These are phyloP conservation scores for Citrus maxima DNA, from an alignment of 345 rosid genomes.

Conservation along the genomic window DNA sequence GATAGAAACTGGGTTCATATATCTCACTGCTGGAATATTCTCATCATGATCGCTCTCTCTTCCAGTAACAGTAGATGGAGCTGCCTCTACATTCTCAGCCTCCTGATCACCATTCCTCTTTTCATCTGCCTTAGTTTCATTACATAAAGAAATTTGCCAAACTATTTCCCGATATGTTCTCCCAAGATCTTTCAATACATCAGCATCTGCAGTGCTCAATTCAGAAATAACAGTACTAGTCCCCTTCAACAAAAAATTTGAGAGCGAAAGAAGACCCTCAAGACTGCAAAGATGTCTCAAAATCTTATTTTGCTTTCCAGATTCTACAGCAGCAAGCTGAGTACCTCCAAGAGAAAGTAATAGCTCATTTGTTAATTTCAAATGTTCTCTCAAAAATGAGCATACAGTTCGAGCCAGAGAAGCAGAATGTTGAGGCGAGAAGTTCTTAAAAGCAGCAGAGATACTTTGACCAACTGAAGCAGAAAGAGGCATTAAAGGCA, in stretches of 20 bases:
- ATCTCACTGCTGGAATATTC: conserved; percentile 59
- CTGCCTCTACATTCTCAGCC: conserved; percentile 50
- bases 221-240: conserved; percentile 70
- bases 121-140: conserved; percentile 72
- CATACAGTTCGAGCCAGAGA: conserved; percentile 80
- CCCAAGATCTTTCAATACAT: conserved; percentile 83
- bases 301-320: conserved; percentile 47
- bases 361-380: conserved; percentile 54
- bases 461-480: conserved; percentile 77
- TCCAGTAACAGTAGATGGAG: conserved; percentile 61
- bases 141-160: conserved; percentile 83
- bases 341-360: conserved; percentile 56
- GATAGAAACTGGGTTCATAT: conserved; percentile 73
- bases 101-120: conserved; percentile 54
- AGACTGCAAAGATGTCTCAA: conserved; percentile 73
- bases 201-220: conserved; percentile 85
- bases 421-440: conserved; percentile 86
- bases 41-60: conserved; percentile 88
- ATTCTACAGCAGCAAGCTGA: conserved; percentile 58
- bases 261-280: conserved; percentile 74
- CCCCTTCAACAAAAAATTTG: conserved; percentile 80
- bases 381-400: conserved; percentile 73
- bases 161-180: conserved; percentile 62
- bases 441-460: conserved; percentile 85
- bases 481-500: conserved; percentile 83